phyloP scores from a whole-genome alignment of 352 stramenopile genomes.

The Globisporangium spiculum region DNA sequence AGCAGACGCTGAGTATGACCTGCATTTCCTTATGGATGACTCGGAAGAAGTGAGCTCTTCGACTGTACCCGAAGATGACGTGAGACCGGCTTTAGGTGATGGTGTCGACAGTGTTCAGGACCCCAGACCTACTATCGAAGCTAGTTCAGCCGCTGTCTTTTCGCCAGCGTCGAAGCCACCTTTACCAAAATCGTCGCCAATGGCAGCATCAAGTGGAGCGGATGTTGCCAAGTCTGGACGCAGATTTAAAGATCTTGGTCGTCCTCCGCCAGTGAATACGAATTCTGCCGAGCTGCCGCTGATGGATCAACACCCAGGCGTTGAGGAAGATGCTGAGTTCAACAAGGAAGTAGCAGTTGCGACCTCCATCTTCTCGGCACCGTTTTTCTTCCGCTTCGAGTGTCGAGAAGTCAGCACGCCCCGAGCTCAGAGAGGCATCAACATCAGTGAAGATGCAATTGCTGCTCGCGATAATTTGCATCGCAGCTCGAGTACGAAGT shows the following conservation, averaged over 20 bases:
- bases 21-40: slow-evolving; percentile 68
- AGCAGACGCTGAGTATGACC: slow-evolving; percentile 50
- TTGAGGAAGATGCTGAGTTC: slow-evolving; percentile 75
- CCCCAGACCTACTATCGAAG: not conserved
- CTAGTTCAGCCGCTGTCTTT: slow-evolving; percentile 6
- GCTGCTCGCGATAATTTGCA: slow-evolving; percentile 16
- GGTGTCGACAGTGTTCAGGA: not conserved
- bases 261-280: slow-evolving; percentile 28
- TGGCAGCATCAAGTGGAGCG: not conserved
- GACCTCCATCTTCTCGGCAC: slow-evolving; percentile 78
- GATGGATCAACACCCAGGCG: slow-evolving; percentile 31
- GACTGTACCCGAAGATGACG: slow-evolving; percentile 17
- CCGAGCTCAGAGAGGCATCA: slow-evolving; percentile 12
- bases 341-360: slow-evolving; percentile 84
- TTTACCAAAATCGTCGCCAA: slow-evolving; percentile 12
- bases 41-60: slow-evolving; percentile 38
- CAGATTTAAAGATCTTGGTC: slow-evolving; percentile 12
- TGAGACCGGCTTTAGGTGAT: not conserved
- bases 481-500: slow-evolving; percentile 50
- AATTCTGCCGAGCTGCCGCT: slow-evolving; percentile 22
- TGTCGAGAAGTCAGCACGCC: slow-evolving; percentile 52
- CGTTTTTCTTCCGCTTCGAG: slow-evolving; percentile 87
- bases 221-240: slow-evolving; percentile 4
- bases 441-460: not conserved
- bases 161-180: slow-evolving; percentile 18